Evolutionary conservation across 805 yeast genomes (phyloP).

Genomic region (Yarrowia sp.): DNA sequence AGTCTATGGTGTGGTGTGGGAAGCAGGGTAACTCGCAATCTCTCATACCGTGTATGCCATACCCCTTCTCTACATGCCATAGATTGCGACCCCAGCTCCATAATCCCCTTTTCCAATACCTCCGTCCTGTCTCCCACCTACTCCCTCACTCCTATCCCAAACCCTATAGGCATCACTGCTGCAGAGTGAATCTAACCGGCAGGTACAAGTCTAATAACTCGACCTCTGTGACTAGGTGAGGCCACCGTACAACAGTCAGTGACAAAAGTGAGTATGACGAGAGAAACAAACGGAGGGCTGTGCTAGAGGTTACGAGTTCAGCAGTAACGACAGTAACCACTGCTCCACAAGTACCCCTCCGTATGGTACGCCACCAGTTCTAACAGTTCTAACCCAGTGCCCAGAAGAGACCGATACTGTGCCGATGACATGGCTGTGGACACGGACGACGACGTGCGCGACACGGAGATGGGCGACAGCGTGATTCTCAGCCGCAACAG

Average conservation of each 20-base stretch:
- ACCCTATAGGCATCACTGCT: slow-evolving; percentile 32
- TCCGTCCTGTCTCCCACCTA: slow-evolving; percentile 10
- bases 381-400: slow-evolving; percentile 19
- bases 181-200: slow-evolving; percentile 21
- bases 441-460: slow-evolving; percentile 35
- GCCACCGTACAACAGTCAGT: slow-evolving; percentile 5
- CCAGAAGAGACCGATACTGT: slow-evolving; percentile 34
- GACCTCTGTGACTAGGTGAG: background rate
- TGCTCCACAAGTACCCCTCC: too few species aligned
- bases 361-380: too few species aligned
- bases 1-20: too few species aligned
- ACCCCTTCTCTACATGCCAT: too few species aligned
- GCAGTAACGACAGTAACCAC: too few species aligned
- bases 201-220: slow-evolving; percentile 19
- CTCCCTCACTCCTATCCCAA: slow-evolving; percentile 26
- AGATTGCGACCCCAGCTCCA: background rate
- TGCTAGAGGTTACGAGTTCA: too few species aligned
- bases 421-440: slow-evolving; percentile 36
- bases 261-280: slow-evolving; percentile 1
- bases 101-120: background rate
- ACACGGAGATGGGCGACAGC: slow-evolving; percentile 32
- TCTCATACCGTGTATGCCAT: too few species aligned
- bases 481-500: slow-evolving; percentile 21
- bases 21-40: too few species aligned
- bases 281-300: background rate